These are phyloP conservation scores for Excoecaria cochinchinensis DNA, from an alignment of 345 rosid genomes.

Conservation along the genomic window DNA sequence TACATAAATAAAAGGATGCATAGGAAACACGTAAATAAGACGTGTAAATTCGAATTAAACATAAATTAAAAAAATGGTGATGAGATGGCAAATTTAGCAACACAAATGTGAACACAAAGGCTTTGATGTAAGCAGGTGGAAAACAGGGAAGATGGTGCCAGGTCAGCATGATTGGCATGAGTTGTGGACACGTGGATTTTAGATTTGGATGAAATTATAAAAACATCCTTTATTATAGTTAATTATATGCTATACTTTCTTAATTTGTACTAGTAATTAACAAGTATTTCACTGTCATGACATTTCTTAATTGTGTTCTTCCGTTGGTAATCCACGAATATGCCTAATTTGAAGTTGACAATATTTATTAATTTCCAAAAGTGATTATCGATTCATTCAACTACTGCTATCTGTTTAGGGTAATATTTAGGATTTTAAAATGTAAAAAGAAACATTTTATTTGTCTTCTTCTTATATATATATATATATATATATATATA, in stretches of 20 bases:
- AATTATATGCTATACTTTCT: not conserved
- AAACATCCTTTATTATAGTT: not conserved
- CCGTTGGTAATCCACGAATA: too few species aligned
- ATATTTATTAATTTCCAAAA: too few species aligned
- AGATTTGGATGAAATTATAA: too few species aligned
- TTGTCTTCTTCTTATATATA: too few species aligned
- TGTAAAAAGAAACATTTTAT: too few species aligned
- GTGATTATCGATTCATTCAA: too few species aligned
- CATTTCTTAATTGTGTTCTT: not conserved
- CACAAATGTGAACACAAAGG: not conserved
- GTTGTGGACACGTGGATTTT: conserved; percentile 37
- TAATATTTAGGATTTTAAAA: too few species aligned
- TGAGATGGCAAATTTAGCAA: conserved; percentile 15
- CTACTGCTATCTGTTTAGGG: too few species aligned
- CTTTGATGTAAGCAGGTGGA: not conserved
- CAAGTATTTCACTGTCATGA: too few species aligned
- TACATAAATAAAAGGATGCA: not conserved
- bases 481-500: too few species aligned
- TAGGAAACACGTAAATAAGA: not conserved
- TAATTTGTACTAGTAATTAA: too few species aligned
- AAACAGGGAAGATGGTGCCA: conserved; percentile 25
- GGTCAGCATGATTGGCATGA: conserved; percentile 22
- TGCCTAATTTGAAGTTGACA: too few species aligned
- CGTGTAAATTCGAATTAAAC: not conserved
- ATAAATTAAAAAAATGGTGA: not conserved